Conservation (phyloP, 2,329 filamentous ascomycete genomes). For the Rhynchosporium secalis region DNA sequence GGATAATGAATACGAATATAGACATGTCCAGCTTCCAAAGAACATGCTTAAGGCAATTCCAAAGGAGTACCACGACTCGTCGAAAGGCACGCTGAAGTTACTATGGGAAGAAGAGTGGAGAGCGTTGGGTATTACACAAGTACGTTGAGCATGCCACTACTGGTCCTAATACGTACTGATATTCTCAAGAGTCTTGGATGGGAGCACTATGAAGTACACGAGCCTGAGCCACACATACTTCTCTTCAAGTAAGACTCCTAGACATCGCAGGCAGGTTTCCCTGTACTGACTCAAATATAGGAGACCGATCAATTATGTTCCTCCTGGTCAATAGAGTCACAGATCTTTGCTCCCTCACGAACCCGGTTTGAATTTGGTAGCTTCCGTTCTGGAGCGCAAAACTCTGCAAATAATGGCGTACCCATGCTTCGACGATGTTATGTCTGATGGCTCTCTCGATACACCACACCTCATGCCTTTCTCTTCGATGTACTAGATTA, state of each 20-base stretch:
- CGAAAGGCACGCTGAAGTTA: constrained; percentile 90
- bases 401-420: constrained; percentile 31
- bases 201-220: constrained; percentile 99
- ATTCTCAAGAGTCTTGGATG: constrained; percentile 81
- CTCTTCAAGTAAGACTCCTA: constrained; percentile 81
- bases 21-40: constrained; percentile 96
- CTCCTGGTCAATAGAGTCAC: constrained; percentile 32
- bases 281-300: constrained; percentile 29
- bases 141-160: constrained; percentile 44
- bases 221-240: constrained; percentile 96
- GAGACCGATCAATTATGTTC: constrained; percentile 37
- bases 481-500: constrained; percentile 38
- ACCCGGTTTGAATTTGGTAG: constrained; percentile 33
- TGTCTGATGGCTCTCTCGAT: constrained; percentile 38
- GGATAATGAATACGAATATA: constrained; percentile 91
- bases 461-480: constrained; percentile 32
- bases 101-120: constrained; percentile 99
- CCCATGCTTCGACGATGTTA: constrained; percentile 38
- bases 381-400: constrained; percentile 33
- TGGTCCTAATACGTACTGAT: constrained; percentile 12
- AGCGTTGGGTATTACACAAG: constrained; percentile 94
- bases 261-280: not conserved
- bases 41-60: constrained; percentile 97
- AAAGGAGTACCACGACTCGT: constrained; percentile 86
- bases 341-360: constrained; percentile 16